Evolutionary conservation across 2,329 filamentous ascomycete species (phyloP).

Genomic region (Erysiphe pulchra): DNA sequence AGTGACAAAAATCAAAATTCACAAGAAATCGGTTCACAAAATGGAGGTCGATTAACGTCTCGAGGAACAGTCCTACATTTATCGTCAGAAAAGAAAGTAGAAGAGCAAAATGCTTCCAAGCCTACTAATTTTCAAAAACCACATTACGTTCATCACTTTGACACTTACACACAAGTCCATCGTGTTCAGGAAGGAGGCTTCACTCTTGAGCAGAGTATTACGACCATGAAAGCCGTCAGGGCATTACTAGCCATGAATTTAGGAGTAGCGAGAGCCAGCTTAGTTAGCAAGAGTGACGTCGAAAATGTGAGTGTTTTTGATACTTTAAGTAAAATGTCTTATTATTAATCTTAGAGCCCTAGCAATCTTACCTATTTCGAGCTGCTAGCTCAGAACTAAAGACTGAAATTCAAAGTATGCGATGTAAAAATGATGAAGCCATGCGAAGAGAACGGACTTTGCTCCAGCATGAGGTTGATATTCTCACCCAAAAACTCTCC

Average conservation of each 20-base stretch:
- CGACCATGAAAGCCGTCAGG: conserved; percentile 79
- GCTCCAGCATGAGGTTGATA: conserved; percentile 87
- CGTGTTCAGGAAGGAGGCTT: conserved; percentile 50
- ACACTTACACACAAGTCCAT: conserved; percentile 73
- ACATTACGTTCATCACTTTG: conserved; percentile 85
- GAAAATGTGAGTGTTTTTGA: conserved; percentile 34
- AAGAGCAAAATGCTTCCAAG: conserved; percentile 17
- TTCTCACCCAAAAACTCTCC: conserved; percentile 56
- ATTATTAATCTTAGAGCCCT: not conserved
- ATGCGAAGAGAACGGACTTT: conserved; percentile 63
- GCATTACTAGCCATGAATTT: conserved; percentile 54
- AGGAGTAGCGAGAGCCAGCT: conserved; percentile 48
- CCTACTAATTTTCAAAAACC: conserved; percentile 45
- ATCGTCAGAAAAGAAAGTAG: conserved; percentile 17
- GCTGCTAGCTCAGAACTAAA: conserved; percentile 81
- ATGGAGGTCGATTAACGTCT: conserved; percentile 13
- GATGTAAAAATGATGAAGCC: conserved; percentile 52
- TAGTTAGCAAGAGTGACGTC: conserved; percentile 77
- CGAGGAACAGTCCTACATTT: conserved; percentile 26
- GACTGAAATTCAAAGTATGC: conserved; percentile 60
- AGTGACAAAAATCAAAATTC: not conserved
- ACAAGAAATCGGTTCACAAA: not conserved
- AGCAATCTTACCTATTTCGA: conserved; percentile 76
- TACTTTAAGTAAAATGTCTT: not conserved
- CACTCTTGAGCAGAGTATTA: conserved; percentile 47